A percentile compares a stretch with the other conserved stretches of the same genome.
These are phyloP conservation scores for Globisporangium barbulae DNA, from an alignment of 352 stramenopile species.

Conservation along the genomic window DNA sequence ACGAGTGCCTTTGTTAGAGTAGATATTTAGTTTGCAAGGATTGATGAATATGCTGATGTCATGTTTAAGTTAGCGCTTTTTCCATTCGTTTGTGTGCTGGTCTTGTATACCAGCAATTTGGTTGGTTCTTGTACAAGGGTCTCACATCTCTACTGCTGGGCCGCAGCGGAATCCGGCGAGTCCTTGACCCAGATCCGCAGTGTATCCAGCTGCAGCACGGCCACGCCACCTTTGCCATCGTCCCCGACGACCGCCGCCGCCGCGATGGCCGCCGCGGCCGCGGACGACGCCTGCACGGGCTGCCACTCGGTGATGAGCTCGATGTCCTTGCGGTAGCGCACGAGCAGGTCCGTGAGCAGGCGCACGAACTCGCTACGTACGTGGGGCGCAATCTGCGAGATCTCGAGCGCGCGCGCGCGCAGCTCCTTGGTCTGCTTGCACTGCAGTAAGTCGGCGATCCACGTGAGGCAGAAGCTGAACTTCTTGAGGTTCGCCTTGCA, in stretches of 20 bases:
- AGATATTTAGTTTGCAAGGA: too few relatives aligned
- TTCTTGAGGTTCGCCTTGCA: constrained; percentile 83
- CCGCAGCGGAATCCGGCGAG: constrained; percentile 1
- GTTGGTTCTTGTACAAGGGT: background rate
- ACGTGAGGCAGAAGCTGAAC: constrained; percentile 78
- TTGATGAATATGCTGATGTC: too few relatives aligned
- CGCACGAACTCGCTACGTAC: constrained; percentile 68
- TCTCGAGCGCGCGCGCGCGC: constrained; percentile 62
- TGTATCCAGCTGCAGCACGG: constrained; percentile 45
- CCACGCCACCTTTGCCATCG: constrained; percentile 14
- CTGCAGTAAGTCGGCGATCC: constrained; percentile 69
- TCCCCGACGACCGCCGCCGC: constrained; percentile 13
- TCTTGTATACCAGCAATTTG: too few relatives aligned
- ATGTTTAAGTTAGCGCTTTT: too few relatives aligned
- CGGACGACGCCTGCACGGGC: constrained; percentile 28
- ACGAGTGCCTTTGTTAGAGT: background rate
- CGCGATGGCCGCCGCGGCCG: constrained; percentile 8
- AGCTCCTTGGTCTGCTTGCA: constrained; percentile 62
- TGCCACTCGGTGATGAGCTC: constrained; percentile 73
- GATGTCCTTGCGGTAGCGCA: constrained; percentile 56
- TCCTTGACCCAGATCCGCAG: constrained; percentile 76
- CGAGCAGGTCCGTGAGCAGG: constrained; percentile 52
- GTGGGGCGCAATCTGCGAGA: constrained; percentile 63
- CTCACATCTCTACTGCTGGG: background rate
- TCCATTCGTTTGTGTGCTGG: too few relatives aligned